phyloP scores from a whole-genome alignment of 371 early-diverging fungal genomes.

The Massospora cicadina region DNA sequence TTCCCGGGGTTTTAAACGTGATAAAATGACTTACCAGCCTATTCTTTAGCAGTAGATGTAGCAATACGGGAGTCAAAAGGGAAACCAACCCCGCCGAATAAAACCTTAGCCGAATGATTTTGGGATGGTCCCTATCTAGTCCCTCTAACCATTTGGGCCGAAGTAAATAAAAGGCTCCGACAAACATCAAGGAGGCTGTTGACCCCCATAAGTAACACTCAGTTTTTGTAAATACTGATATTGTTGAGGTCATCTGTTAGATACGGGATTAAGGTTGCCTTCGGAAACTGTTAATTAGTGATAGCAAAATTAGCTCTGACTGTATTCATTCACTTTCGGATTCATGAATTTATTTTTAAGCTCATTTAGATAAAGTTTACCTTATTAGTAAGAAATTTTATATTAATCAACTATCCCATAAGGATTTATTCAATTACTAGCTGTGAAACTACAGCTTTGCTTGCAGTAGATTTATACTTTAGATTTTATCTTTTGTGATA shows the following conservation, averaged over 20 bases:
- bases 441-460: too few relatives aligned
- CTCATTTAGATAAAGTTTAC: too few relatives aligned
- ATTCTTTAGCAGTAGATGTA: background rate
- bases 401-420: too few relatives aligned
- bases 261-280: too few relatives aligned
- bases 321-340: too few relatives aligned
- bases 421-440: too few relatives aligned
- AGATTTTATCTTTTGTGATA: too few relatives aligned
- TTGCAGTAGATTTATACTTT: too few relatives aligned
- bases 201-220: background rate
- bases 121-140: background rate
- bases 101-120: background rate
- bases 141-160: background rate
- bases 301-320: too few relatives aligned
- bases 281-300: too few relatives aligned
- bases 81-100: background rate
- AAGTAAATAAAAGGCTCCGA: background rate
- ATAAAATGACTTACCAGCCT: background rate
- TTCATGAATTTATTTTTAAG: too few relatives aligned
- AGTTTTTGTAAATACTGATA: background rate
- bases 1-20: background rate
- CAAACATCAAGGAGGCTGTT: background rate
- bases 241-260: conserved; percentile 10
- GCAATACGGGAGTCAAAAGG: background rate
- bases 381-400: too few relatives aligned